Evolutionary conservation across 129 eudicot genomes (phyloP), one percentile per base, ranked within the genome.

Genomic region (Chrysanthemum makinoi): DNA sequence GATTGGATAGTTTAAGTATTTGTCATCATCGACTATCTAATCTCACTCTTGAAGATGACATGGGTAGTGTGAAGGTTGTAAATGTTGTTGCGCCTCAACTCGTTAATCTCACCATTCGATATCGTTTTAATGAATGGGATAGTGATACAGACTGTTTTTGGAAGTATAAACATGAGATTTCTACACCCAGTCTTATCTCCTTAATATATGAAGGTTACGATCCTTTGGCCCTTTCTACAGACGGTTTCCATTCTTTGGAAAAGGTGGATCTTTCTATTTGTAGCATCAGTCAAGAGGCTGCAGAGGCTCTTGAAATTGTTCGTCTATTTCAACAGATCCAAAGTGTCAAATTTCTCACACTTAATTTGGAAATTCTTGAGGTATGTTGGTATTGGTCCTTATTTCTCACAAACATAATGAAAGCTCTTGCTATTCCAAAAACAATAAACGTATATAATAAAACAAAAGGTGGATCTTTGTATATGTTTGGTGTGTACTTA

Each of bases 31-130:
- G 51, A 35, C 55, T 70, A 19, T 35, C 55, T 18, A 56, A 70
- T 55, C 75, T 70, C 54, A 33, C 65, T 10, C 12, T 70, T 70
- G 9, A 35, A 11, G 1, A 52, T 15, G 57, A 33, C 0, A 33
- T 4, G 43, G 7, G 6, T 14, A 26, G 39, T 20, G n/a, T 17
- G 2, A 24, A 2, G 67, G 53, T 44, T 65, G 28, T 48, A 4
- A 18, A 47, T 24, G 72, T 68, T 55, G 72, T 18, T 66, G 55
- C 70, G 12, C 70, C 70, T 19, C 57, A 47, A 12, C 70, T 72
- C 5, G 33, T 19, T 16, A 43, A 48, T 47, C 69, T 72, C 24
- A 44, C 18, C 11, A 72, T 72, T 4, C 6, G 5, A 18, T 33
- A 33, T 33, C 43, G 39, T n/a, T 22, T 22, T 22, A 22, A 22